Conservation (phyloP, 441 rosid genomes). For the Erodium chrysanthum region DNA sequence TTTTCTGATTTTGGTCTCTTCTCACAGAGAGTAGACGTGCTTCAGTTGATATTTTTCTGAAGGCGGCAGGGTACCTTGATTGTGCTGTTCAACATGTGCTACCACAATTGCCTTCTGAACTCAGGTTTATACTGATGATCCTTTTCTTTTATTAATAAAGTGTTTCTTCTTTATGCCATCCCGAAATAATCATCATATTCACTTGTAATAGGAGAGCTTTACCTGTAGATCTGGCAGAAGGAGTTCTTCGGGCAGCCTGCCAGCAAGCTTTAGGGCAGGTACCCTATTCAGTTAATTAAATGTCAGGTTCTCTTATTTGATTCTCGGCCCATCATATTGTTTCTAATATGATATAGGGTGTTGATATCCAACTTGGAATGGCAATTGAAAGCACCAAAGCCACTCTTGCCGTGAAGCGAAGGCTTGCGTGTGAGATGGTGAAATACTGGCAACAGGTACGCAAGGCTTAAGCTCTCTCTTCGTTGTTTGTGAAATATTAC, state of each 20-base stretch:
- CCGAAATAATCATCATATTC: neutral
- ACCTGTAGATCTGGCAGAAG: constrained; percentile 90
- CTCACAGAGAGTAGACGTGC: constrained; percentile 75
- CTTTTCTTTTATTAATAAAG: constrained; percentile 5
- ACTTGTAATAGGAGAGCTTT: constrained; percentile 56
- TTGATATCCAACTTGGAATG: constrained; percentile 95
- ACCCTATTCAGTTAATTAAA: constrained; percentile 6
- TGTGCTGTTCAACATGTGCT: constrained; percentile 81
- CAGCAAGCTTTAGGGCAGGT: constrained; percentile 97
- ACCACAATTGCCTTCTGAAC: constrained; percentile 66
- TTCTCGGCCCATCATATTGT: neutral
- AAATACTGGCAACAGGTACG: constrained; percentile 98
- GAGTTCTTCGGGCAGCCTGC: constrained; percentile 81
- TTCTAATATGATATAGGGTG: constrained; percentile 44
- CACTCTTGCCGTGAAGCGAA: constrained; percentile 93
- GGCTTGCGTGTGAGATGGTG: constrained; percentile 99
- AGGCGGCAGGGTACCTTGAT: constrained; percentile 95
- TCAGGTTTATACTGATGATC: constrained; percentile 43
- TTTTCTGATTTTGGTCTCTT: constrained; percentile 13
- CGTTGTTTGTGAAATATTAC: neutral
- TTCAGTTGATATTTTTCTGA: constrained; percentile 79
- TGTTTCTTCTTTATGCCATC: neutral
- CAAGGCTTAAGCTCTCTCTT: neutral
- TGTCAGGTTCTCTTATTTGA: neutral
- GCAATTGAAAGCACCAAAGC: constrained; percentile 97